These are phyloP conservation scores for Carex littledalei DNA, from an alignment of 176 grass and related monocot genomes.

Conservation along the genomic window DNA sequence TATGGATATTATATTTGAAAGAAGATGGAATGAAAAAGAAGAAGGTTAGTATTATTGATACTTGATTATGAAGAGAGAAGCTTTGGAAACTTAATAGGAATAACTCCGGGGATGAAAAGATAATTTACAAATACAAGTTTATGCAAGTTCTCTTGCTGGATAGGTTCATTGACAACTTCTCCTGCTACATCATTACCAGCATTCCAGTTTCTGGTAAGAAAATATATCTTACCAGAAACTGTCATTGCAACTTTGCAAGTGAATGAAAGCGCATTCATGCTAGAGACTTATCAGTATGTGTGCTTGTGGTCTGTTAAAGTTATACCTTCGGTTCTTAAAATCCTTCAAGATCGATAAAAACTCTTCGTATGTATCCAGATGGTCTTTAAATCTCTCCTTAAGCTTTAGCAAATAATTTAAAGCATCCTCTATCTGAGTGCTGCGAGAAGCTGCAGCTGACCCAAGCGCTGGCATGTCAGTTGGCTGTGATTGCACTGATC, in stretches of 20 bases:
- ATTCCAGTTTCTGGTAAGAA: background rate
- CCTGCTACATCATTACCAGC: background rate
- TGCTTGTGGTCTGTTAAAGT: background rate
- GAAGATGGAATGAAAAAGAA: too few relatives aligned
- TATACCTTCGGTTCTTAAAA: conserved; percentile 74
- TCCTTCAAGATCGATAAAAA: conserved; percentile 86
- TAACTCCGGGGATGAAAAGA: background rate
- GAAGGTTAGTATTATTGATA: too few relatives aligned
- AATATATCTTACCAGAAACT: background rate
- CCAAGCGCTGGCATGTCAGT: background rate
- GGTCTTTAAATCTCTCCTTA: conserved; percentile 84
- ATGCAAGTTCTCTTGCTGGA: background rate
- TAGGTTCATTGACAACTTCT: too few relatives aligned
- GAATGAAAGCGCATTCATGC: background rate
- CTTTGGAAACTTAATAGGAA: too few relatives aligned
- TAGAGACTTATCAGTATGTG: background rate
- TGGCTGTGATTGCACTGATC: conserved; percentile 2
- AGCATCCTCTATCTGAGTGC: conserved; percentile 48
- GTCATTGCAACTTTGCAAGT: background rate
- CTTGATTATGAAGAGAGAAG: too few relatives aligned
- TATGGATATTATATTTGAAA: background rate
- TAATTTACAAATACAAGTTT: background rate
- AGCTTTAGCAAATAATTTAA: conserved; percentile 70
- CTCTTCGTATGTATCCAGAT: conserved; percentile 69
- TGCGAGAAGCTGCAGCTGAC: background rate